Percentiles rank a stretch among this genome's conserved stretches.
Evolutionary conservation across 2,329 filamentous ascomycete genomes (phyloP).

Genomic region (Colletotrichum tropicale): DNA sequence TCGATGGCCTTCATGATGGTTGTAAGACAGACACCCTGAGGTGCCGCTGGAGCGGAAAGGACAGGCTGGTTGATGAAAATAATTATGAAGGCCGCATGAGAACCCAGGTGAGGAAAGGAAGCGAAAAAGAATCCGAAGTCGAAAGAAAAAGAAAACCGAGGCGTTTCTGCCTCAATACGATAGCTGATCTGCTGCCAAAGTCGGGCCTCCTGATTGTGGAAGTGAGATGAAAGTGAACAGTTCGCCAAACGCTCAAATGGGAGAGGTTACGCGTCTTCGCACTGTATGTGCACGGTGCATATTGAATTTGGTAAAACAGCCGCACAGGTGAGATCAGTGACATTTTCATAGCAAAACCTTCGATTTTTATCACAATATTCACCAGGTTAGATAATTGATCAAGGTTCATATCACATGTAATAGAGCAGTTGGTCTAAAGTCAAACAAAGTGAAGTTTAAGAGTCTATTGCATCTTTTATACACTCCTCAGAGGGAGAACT

Average conservation of each 20-base stretch:
- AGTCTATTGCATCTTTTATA: conserved; percentile 21
- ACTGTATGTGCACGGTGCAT: conserved; percentile 4
- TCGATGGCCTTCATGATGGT: conserved; percentile 13
- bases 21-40: not conserved
- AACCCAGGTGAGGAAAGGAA: not conserved
- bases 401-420: not conserved
- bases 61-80: not conserved
- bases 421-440: not conserved
- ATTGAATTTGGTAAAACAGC: not conserved
- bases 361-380: not conserved
- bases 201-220: not conserved
- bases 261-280: not conserved
- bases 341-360: not conserved
- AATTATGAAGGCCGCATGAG: not conserved
- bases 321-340: not conserved
- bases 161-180: not conserved
- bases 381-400: not conserved
- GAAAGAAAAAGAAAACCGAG: not conserved
- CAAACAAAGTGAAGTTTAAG: not conserved
- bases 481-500: not conserved
- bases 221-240: conserved; percentile 14
- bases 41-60: not conserved
- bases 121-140: not conserved
- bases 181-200: not conserved
- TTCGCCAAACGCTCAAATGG: not conserved